phyloP scores from a whole-genome alignment of 2,329 filamentous ascomycete species.

The Alternaria sp. region DNA sequence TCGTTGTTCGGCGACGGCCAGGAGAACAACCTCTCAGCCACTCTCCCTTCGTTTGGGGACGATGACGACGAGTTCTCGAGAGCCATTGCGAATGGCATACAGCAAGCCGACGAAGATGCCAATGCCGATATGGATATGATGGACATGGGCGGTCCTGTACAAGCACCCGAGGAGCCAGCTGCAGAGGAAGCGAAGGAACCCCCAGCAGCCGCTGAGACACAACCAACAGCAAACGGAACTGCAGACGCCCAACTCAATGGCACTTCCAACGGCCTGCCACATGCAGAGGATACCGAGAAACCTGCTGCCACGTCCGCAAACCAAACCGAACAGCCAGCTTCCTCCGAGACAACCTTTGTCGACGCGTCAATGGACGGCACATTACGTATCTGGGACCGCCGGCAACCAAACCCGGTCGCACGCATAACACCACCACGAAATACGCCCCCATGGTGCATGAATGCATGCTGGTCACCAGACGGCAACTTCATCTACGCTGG shows the following conservation, averaged over 20 bases:
- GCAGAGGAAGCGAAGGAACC: constrained; percentile 32
- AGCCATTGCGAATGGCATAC: constrained; percentile 68
- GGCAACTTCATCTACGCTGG: constrained; percentile 96
- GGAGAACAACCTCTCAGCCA: constrained; percentile 51
- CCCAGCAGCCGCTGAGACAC: constrained; percentile 21
- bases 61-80: constrained; percentile 86
- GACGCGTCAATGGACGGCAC: constrained; percentile 88
- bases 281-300: constrained; percentile 56
- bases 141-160: constrained; percentile 55
- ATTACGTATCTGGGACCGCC: constrained; percentile 91
- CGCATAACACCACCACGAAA: constrained; percentile 76
- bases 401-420: constrained; percentile 78
- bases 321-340: constrained; percentile 54
- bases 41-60: constrained; percentile 67
- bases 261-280: constrained; percentile 59
- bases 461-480: constrained; percentile 93
- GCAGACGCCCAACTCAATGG: constrained; percentile 26
- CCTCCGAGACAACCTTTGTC: constrained; percentile 82
- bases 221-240: constrained; percentile 30
- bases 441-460: constrained; percentile 96
- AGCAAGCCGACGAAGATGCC: constrained; percentile 54
- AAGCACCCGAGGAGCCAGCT: constrained; percentile 44
- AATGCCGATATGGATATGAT: constrained; percentile 56
- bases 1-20: constrained; percentile 86
- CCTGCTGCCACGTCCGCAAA: constrained; percentile 30